Conservation (phyloP, 805 yeast species). For the Saccharomycopsis malanga region DNA sequence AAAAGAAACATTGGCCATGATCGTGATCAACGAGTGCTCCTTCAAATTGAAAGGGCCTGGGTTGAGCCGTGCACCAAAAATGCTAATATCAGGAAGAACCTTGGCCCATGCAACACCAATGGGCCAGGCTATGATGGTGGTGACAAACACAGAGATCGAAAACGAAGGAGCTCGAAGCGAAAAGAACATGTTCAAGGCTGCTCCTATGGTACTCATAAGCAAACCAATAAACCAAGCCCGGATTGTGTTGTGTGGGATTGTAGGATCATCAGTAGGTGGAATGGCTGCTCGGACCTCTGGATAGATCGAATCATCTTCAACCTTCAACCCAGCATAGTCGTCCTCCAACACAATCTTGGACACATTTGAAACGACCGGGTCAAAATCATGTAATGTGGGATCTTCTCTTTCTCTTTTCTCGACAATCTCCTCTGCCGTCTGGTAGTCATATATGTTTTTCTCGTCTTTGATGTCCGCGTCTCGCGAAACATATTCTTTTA, state of each 20-base stretch:
- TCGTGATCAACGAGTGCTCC: constrained; percentile 53
- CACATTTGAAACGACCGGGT: constrained; percentile 19
- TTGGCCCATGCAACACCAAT: constrained; percentile 37
- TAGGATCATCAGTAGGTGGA: constrained; percentile 44
- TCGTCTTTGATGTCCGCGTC: constrained; percentile 5
- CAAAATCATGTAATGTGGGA: constrained; percentile 13
- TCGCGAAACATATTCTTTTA: constrained; percentile 7
- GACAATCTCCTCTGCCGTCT: constrained; percentile 18
- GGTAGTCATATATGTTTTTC: constrained; percentile 4
- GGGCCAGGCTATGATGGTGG: constrained; percentile 49
- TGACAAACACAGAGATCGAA: constrained; percentile 43
- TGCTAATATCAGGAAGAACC: constrained; percentile 27
- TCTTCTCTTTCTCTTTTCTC: constrained; percentile 11
- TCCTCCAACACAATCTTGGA: constrained; percentile 24
- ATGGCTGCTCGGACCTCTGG: constrained; percentile 56
- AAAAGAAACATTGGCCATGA: constrained; percentile 43
- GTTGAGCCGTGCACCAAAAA: constrained; percentile 36
- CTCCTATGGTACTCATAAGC: constrained; percentile 45
- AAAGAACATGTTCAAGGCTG: constrained; percentile 51
- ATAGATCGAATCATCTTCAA: constrained; percentile 34
- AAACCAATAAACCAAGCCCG: constrained; percentile 49
- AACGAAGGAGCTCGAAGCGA: constrained; percentile 47
- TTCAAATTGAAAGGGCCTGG: constrained; percentile 59
- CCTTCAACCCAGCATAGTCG: constrained; percentile 33
- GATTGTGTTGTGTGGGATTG: constrained; percentile 43